phyloP scores from a whole-genome alignment of 2,329 filamentous ascomycete genomes.

The Sporothrix humicola region DNA sequence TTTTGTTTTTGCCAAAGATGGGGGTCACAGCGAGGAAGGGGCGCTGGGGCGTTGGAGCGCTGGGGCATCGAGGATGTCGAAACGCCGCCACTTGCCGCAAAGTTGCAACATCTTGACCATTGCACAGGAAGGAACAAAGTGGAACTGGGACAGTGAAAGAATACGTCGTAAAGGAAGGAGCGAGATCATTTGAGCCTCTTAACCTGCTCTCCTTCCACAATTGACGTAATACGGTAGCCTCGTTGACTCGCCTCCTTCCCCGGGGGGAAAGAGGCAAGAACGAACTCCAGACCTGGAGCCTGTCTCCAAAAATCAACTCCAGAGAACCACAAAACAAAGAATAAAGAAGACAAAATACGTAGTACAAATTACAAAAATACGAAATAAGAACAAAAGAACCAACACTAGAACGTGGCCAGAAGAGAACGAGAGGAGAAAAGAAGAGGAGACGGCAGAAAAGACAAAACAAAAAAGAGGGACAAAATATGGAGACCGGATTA shows the following conservation, averaged over 20 bases:
- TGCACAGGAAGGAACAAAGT: too few species aligned
- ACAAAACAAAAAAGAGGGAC: background rate
- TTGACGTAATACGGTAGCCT: background rate
- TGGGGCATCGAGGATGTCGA: too few species aligned
- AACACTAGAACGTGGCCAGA: too few species aligned
- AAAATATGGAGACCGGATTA: background rate
- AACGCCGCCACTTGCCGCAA: background rate
- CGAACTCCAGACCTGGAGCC: background rate
- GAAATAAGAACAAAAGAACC: background rate
- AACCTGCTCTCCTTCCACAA: background rate
- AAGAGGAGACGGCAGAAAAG: background rate
- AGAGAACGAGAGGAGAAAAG: background rate
- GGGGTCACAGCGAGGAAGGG: background rate
- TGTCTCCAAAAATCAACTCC: too few species aligned
- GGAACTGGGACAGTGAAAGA: background rate
- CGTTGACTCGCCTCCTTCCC: background rate
- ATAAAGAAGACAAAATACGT: background rate
- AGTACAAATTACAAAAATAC: background rate
- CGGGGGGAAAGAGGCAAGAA: background rate
- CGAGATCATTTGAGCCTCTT: background rate
- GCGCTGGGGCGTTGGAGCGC: background rate
- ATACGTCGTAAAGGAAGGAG: background rate
- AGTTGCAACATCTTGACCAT: background rate
- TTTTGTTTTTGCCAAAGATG: background rate
- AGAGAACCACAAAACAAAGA: background rate